Percentiles rank a stretch among this genome's conserved stretches.
Evolutionary conservation across 331 rosid species (phyloP).

Genomic region (Stylosanthes scabra): DNA sequence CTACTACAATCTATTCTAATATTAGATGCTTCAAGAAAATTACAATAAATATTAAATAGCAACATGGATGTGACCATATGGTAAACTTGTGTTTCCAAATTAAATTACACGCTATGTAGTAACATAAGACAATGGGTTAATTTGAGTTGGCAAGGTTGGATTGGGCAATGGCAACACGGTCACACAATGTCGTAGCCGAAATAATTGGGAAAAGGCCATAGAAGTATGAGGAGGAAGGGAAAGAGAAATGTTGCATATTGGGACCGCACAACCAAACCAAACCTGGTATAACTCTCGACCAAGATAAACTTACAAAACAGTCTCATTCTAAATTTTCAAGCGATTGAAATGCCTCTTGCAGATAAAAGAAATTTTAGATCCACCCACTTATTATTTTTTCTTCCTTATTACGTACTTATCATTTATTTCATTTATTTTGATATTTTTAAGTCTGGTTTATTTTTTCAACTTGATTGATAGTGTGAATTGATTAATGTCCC

Average conservation of each 20-base stretch:
- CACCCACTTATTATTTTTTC: too few relatives aligned
- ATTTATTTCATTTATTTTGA: too few relatives aligned
- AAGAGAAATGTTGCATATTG: conserved; percentile 27
- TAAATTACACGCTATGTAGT: neutral
- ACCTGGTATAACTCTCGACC: conserved; percentile 19
- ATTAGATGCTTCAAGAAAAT: conserved; percentile 13
- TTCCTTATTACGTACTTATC: too few relatives aligned
- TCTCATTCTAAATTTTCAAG: conserved; percentile 41
- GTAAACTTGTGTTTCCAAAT: conserved; percentile 5
- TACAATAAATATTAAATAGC: neutral
- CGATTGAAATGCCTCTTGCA: neutral
- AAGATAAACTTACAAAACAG: conserved; percentile 47
- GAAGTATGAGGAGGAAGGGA: conserved; percentile 13
- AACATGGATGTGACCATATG: neutral
- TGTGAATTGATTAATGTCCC: too few relatives aligned
- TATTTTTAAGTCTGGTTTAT: too few relatives aligned
- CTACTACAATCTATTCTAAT: neutral
- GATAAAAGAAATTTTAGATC: too few relatives aligned
- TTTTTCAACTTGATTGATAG: too few relatives aligned
- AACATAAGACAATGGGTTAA: conserved; percentile 1
- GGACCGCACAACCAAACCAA: conserved; percentile 41
- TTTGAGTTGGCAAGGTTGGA: conserved; percentile 21
- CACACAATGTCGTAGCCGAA: conserved; percentile 4
- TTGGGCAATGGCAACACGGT: conserved; percentile 32
- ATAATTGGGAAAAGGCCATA: conserved; percentile 30